phyloP scores from a whole-genome alignment of 208 protist genomes.

The Crithidia thermophila region DNA sequence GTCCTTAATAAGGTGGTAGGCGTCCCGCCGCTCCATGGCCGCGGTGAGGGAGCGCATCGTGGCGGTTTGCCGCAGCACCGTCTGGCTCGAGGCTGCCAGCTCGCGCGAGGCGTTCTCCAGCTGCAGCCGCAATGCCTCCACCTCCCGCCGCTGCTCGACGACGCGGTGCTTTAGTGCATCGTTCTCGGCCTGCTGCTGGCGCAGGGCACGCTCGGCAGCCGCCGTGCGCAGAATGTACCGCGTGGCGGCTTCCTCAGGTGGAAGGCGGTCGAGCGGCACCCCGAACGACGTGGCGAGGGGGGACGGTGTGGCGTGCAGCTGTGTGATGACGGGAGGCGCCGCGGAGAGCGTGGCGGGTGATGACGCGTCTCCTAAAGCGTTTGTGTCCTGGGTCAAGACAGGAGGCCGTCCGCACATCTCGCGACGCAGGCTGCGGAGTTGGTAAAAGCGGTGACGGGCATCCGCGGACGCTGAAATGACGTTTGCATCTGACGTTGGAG shows the following conservation, averaged over 20 bases:
- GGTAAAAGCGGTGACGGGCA: constrained; percentile 24
- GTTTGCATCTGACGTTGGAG: not conserved
- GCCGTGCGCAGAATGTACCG: constrained; percentile 29
- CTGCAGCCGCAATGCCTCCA: constrained; percentile 33
- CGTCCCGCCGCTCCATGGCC: constrained; percentile 57
- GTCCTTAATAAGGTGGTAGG: constrained; percentile 56
- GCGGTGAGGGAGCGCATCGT: constrained; percentile 45
- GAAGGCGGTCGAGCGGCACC: constrained; percentile 20
- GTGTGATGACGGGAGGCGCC: not conserved
- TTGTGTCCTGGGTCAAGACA: not conserved
- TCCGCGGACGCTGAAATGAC: not conserved
- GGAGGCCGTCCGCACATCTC: constrained; percentile 20
- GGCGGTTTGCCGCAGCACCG: constrained; percentile 59
- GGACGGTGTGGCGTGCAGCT: not conserved
- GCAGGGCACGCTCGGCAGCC: constrained; percentile 52
- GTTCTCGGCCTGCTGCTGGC: constrained; percentile 50
- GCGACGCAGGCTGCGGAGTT: constrained; percentile 22
- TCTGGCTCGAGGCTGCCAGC: constrained; percentile 52
- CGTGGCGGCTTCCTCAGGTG: constrained; percentile 12
- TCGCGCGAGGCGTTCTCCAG: constrained; percentile 58
- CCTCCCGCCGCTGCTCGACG: constrained; percentile 32
- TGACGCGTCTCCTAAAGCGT: not conserved
- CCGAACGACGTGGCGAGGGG: constrained; percentile 6
- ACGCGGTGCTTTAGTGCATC: constrained; percentile 47
- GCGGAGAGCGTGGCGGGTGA: not conserved